Base-by-base conservation (phyloP, 2,329 filamentous ascomycete genomes). In the Exserohilum turcica region DNA sequence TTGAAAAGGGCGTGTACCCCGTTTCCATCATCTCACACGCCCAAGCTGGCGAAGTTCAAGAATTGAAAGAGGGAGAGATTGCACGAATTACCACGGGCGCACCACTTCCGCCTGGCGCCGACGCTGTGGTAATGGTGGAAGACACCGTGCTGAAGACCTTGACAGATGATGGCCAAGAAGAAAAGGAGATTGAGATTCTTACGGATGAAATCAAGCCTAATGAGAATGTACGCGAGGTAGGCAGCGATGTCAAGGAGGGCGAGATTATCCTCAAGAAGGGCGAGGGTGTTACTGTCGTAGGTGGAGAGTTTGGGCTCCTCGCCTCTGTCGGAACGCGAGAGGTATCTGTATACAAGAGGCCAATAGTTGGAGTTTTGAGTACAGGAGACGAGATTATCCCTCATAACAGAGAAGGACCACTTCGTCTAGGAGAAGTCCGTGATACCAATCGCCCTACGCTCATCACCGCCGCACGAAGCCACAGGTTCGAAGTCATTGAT, bases 101-200 rank as follows among this genome's bases (percentile, higher is more conserved):
- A 5, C 93, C 94, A 9, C 78, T 99, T 0, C 94, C 94, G 1
- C 86, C 87, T 0, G 91, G 92, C 0, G 91, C 94, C 2, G 96
- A 91, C 21, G 88, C 93, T 0, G 92, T 99, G 5, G 88, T 97
- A 40, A 97, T 95, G 91, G 94, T 99, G 0, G 94, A 99, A 76
- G 94, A 97, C 68, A 99, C 94, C 0, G 77, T 87, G 0, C 79
- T 99, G 4, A 85, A 84, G 55, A 86, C 84, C 1, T 86, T 85
- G 74, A 94, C 91, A 0, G 86, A 89, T 0, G 90, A 96, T 63
- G 90, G 87, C 0, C 82, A 81, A 44, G 94, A 99, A 76, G 94
- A 99, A 74, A 87, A 87, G 43, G 89, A 92, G 56, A 84, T 99
- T 2, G 90, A 96, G 71, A 92, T 99, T 32, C 79, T 96, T 1